Evolutionary conservation across 441 rosid species (phyloP).

Genomic region (Eutrema salsugineum): DNA sequence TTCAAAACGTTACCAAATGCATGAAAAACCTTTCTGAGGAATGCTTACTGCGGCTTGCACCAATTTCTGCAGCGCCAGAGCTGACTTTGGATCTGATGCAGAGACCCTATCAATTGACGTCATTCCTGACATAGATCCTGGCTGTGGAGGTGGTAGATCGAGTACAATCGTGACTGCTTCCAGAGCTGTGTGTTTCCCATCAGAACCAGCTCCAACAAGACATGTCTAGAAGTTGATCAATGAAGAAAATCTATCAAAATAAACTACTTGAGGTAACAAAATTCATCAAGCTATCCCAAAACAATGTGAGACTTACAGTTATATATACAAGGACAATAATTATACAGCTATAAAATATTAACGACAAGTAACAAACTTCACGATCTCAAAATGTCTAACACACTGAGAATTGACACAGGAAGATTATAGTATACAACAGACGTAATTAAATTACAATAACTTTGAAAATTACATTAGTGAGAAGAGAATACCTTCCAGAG

Average conservation of each 20-base stretch:
- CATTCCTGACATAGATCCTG: conserved; percentile 91
- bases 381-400: not conserved
- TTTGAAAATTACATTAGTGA: not conserved
- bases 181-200: conserved; percentile 97
- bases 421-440: not conserved
- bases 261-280: conserved; percentile 1
- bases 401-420: not conserved
- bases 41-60: conserved; percentile 99
- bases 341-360: not conserved
- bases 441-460: not conserved
- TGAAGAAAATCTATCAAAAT: not conserved
- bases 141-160: conserved; percentile 99
- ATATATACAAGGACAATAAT: not conserved
- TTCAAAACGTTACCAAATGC: conserved; percentile 10
- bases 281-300: conserved; percentile 4
- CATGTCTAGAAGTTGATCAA: conserved; percentile 61
- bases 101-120: conserved; percentile 90
- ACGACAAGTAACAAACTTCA: conserved; percentile 18
- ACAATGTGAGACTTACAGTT: not conserved
- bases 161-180: conserved; percentile 99
- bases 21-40: conserved; percentile 13
- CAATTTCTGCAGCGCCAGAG: conserved; percentile 91
- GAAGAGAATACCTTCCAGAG: conserved; percentile 85
- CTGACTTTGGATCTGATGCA: conserved; percentile 99
- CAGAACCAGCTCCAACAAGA: conserved; percentile 99